Percentiles rank a stretch among this genome's conserved stretches.
Conservation (phyloP, 2,329 filamentous ascomycete species). For the Achaetomium macrosporum region DNA sequence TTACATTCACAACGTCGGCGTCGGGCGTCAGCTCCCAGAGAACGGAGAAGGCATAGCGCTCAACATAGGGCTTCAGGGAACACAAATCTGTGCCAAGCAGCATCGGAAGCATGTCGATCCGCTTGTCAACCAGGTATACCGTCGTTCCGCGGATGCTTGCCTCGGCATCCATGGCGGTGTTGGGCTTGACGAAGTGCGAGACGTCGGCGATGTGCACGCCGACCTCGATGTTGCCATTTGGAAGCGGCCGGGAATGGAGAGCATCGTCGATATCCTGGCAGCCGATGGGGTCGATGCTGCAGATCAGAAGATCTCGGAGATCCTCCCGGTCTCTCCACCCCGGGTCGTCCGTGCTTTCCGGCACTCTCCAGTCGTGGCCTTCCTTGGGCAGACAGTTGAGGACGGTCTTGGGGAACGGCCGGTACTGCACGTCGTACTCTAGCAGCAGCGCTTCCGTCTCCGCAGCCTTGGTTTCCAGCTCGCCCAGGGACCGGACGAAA, state of each 20-base stretch:
- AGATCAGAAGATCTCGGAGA: conserved; percentile 79
- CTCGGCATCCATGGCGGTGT: conserved; percentile 94
- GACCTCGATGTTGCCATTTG: conserved; percentile 92
- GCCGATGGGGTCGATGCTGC: conserved; percentile 92
- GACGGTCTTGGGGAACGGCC: conserved; percentile 92
- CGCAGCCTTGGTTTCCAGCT: conserved; percentile 93
- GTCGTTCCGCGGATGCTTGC: conserved; percentile 92
- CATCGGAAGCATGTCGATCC: conserved; percentile 98
- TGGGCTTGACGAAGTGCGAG: conserved; percentile 97
- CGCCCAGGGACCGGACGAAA: conserved; percentile 86
- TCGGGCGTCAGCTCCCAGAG: conserved; percentile 83
- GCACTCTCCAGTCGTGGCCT: conserved; percentile 92
- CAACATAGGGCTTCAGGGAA: conserved; percentile 95
- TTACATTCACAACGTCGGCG: conserved; percentile 76
- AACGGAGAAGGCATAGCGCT: conserved; percentile 80
- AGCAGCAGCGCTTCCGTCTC: conserved; percentile 92
- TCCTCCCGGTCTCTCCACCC: conserved; percentile 85
- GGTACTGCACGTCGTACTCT: conserved; percentile 96
- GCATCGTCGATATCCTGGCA: conserved; percentile 99
- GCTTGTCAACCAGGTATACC: conserved; percentile 96
- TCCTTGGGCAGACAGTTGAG: conserved; percentile 87
- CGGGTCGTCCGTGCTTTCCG: conserved; percentile 68
- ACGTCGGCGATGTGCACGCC: conserved; percentile 98
- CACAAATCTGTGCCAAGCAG: conserved; percentile 93
- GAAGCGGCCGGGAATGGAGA: conserved; percentile 74